Evolutionary conservation across 345 rosid species (phyloP), one percentile per base, ranked within the genome.

Genomic region (Salix koriyanagi): DNA sequence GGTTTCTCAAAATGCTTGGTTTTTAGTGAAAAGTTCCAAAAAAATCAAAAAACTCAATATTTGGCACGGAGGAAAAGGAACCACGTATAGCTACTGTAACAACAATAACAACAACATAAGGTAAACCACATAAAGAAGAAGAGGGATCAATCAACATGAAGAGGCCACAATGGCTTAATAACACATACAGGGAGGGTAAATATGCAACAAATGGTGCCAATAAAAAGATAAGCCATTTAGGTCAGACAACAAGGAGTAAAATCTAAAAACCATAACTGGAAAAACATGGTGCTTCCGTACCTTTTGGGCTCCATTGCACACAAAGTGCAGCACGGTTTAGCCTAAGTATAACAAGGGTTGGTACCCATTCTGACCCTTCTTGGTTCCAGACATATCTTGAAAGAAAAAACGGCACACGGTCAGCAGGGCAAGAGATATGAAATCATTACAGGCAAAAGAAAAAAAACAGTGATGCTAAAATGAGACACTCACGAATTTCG

Each of bases 301-400:
- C 99, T 87, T 79, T 89, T 65, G 98, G 98, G 78, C 98, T 92
- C 99, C 99, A 96, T 69, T 90, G 92, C 76, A 91, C 96, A 75
- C 99, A 96, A 65, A 96, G 94, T 11, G 98, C 99, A 67, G 98
- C 98, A 76, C 95, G 98, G 83, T 96, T 96, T 75, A 93, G 91
- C 88, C 99, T 87, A 72, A 96, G 99, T 79, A 96, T 93, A 78
- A 96, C 99, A 75, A 96, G 94, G 73, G 97, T 96, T 25, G 99
- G 95, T 41, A 92, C 88, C 99, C 99, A 93, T 77, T 90, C 98
- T 19, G 87, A 66, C 44, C 97, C 98, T 89, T 93, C 98, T 23
- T 81, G 82, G 85, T 85, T 96, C 98, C 99, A 96, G 15, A 96
- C 97, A 50, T 93, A 93, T 82, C 99, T 96, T 85, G 67, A 74